Base-by-base conservation (phyloP, 306 rosid species). In the Cajanus cajan region DNA sequence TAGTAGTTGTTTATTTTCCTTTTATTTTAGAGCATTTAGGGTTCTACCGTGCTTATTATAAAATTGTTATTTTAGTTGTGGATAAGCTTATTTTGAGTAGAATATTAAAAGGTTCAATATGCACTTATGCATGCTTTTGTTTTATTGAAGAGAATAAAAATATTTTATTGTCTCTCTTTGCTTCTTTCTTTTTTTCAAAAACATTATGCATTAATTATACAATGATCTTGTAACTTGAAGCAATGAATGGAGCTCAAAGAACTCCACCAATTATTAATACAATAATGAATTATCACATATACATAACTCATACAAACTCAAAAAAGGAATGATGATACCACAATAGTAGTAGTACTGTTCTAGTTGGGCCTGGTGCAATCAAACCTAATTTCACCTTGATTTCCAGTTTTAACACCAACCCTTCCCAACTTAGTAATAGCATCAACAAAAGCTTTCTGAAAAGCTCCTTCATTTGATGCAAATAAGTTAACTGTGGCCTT, bases 381-480 rank as follows among this genome's bases (percentile, higher is more conserved):
- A 45, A 68, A 57, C 76, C 98, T 84, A 77, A 93, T 89, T 79
- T 95, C 97, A 8, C 96, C 98, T 41, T 85, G 84, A 36, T 78
- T 87, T 52, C 90, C 91, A 41, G 94, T 90, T 82, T 83, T 87
- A 22, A 95, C 87, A 19, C 94, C 98, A 12, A 93, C 85, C 45
- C 90, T 74, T 37, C 97, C 99, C 76, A 95, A 82, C 87, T 84
- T 93, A 22, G 89, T 95, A 4, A 93, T 91, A 16, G 98, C 98
- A 65, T 45, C 11, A 48, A 80, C 79, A 87, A 82, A 96, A 86
- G 87, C 96, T 28, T 12, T 65, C 14, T 78, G 18, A 71, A 95
- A 95, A 63, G 94, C 93, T 7, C 40, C 15, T 74, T 77, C 77
- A 45, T 78, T 87, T 47, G 90, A 82, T 43, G 98, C 98, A 80